Percentiles rank a stretch among this genome's conserved stretches.
These are phyloP conservation scores for Calonectria pseudoturangicola DNA, from an alignment of 2,329 filamentous ascomycete species.

Conservation along the genomic window DNA sequence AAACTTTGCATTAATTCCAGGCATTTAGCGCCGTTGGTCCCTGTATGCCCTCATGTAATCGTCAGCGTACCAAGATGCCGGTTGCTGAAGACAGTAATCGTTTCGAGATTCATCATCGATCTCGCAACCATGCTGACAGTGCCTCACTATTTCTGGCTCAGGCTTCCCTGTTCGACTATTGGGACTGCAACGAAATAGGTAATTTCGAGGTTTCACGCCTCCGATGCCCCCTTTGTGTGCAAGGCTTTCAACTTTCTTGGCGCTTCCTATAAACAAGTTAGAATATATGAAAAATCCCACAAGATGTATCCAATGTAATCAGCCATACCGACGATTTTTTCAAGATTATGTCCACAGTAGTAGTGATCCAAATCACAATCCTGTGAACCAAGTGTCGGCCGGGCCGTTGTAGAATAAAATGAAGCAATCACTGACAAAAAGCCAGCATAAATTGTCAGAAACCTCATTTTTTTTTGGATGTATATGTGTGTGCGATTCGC, in stretches of 20 bases:
- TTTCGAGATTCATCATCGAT: background rate
- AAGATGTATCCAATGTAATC: background rate
- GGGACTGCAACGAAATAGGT: background rate
- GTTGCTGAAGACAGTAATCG: background rate
- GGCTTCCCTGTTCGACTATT: background rate
- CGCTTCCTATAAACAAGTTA: background rate
- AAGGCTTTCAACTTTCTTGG: background rate
- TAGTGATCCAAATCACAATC: background rate
- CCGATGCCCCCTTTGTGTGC: conserved; percentile 6
- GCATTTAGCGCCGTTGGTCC: background rate
- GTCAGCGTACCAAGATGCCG: background rate
- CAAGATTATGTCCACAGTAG: background rate
- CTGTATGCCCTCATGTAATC: background rate
- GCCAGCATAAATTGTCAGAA: background rate
- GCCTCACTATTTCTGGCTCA: background rate
- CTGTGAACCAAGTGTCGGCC: background rate
- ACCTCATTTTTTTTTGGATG: background rate
- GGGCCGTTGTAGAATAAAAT: background rate
- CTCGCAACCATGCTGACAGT: conserved; percentile 3
- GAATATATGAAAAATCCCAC: background rate
- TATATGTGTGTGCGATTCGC: no score
- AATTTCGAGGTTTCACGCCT: background rate
- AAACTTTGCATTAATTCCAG: no score
- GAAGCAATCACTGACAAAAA: background rate
- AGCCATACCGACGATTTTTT: background rate